Base-by-base conservation (phyloP, 345 rosid genomes). In the Heritiera fomes region DNA sequence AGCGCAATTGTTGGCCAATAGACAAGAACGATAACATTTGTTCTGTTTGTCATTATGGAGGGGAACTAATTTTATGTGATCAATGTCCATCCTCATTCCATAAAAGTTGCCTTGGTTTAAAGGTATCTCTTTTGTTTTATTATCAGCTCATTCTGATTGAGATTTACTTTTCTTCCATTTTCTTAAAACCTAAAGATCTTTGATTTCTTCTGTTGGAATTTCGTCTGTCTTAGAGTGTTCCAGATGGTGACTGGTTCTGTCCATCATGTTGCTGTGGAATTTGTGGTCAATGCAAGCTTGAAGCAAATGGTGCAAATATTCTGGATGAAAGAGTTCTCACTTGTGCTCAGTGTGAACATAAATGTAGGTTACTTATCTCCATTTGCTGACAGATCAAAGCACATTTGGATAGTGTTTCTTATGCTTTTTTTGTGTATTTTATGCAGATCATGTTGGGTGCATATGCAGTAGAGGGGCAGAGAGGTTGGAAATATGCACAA, bases 161-260 rank as follows among this genome's bases (percentile, higher is more conserved):
- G 50, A 20, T 17, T 4, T 65, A 32, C 38, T 72, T 13, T 38
- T 61, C 32, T 5, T 80, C 60, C 49, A 14, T 17, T 52, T 34
- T 73, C 47, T 55, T 40, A 55, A 55, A 18, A 53, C 17, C 62
- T n/a, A 55, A 7, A 53, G 12, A 53, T 43, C 43, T 52, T 75
- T 62, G 59, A 71, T 50, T 43, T 32, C 58, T 80, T 49, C 76
- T 49, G 4, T 77, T 81, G 77, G 64, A 76, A 76, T 61, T 71
- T 50, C 65, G 28, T 34, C 59, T 80, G 71, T 18, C 78, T 65
- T 70, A 90, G 98, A 88, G 82, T 77, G 71, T 92, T 83, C 98
- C 97, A 4, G 92, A 88, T 46, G 98, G 96, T 79, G 92, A 91
- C 77, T 95, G 96, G 97, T 95, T 90, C 82, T 93, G 98, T 78